Evolutionary conservation across 768 basidiomycete species (phyloP), one percentile per base, ranked within the genome.

Genomic region (Phylloporus arenicola): DNA sequence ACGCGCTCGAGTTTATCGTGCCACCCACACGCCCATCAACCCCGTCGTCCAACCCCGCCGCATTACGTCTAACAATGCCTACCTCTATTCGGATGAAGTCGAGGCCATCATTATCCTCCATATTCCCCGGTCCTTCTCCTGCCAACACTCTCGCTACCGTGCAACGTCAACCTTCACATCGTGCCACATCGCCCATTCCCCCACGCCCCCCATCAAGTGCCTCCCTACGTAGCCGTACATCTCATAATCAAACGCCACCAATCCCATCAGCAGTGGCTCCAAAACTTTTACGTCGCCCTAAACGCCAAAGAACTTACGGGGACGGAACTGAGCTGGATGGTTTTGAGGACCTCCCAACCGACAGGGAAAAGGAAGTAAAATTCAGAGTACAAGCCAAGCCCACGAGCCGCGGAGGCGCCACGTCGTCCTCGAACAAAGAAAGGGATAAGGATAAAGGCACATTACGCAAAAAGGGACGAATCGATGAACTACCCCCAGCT

Each of bases 291-390:
- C 80, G 84, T 47, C 75, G 82, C 57, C 89, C 89, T 12, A 92
- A 91, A 68, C 84, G 88, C 34, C 78, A 77, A 54, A 75, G 81
- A 46, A 80, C 80, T 13, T 92, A 85, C 60, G 89, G 89, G 6
- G 88, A 92, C 61, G 93, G 93, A 13, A 92, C 90, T 10, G 93
- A 95, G 65, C 72, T 96, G 46, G 93, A 96, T 60, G 82, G 68
- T 3, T 78, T 96, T 51, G 93, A 94, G 24, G 93, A 96, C 65
- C 77, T 95, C 37, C 84, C 83, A 7, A 88, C 90, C 10, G 87
- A 93, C 61, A 76, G 88, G 42, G 90, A 92, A 44, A 85, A 87
- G 60, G 88, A 91, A 67, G 77, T 79, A 46, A 79, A 73, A 37
- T 92, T 77, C 64, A 82, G 81, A 48, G 83, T 92, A 10, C 82